These are phyloP conservation scores for Psidium friedrichsthalianum DNA, from an alignment of 345 rosid genomes.

Conservation along the genomic window DNA sequence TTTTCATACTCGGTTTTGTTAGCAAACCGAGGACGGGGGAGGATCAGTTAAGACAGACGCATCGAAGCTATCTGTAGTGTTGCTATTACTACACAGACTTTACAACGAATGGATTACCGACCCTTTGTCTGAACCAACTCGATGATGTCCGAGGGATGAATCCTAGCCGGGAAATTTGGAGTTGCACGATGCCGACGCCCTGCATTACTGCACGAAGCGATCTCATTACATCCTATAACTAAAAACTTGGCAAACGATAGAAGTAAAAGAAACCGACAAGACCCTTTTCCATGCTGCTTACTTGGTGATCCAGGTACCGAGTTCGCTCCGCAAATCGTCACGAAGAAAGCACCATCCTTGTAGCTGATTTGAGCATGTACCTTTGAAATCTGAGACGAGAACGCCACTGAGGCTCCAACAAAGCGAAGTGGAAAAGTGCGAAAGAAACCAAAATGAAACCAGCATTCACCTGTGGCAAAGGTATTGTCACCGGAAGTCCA, in stretches of 20 bases:
- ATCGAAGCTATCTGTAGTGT: neutral
- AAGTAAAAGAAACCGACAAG: neutral
- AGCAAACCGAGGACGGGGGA: neutral
- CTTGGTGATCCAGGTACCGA: slow-evolving; percentile 70
- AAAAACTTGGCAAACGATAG: neutral
- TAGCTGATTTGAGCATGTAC: slow-evolving; percentile 65
- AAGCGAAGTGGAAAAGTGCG: neutral
- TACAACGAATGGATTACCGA: neutral
- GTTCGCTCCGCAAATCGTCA: slow-evolving; percentile 61
- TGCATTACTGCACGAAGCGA: slow-evolving; percentile 33
- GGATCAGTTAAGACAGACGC: neutral
- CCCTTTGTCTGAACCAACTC: slow-evolving; percentile 69
- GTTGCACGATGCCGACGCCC: slow-evolving; percentile 41
- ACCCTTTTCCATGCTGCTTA: slow-evolving; percentile 21
- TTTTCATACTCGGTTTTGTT: neutral
- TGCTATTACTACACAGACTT: neutral
- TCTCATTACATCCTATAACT: neutral
- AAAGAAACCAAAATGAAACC: neutral
- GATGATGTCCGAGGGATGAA: slow-evolving; percentile 44
- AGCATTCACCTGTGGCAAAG: slow-evolving; percentile 42
- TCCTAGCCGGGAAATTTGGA: slow-evolving; percentile 43
- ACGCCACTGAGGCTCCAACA: neutral
- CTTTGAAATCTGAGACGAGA: slow-evolving; percentile 45
- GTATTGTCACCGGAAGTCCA: slow-evolving; percentile 44
- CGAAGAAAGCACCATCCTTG: slow-evolving; percentile 62